Percentiles rank a stretch among this genome's conserved stretches.
These are phyloP conservation scores for Vanrija pseudolonga DNA, from an alignment of 1,284 basidiomycete species.

Conservation along the genomic window DNA sequence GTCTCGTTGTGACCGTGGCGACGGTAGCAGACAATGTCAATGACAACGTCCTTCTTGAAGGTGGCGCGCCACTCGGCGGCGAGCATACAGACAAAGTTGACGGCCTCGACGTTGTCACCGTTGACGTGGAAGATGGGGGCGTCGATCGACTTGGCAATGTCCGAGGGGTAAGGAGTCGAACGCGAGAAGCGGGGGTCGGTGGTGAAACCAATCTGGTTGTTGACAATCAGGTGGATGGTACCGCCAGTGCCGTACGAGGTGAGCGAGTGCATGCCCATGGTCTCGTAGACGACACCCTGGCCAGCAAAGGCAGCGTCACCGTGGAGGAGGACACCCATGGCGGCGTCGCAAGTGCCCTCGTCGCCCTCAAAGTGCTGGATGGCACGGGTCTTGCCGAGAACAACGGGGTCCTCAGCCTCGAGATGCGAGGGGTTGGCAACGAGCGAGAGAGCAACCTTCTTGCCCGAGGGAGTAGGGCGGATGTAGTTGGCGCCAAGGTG, in stretches of 20 bases:
- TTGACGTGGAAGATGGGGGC: constrained; percentile 99
- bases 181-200: constrained; percentile 97
- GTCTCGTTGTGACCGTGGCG: constrained; percentile 99
- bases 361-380: constrained; percentile 95
- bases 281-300: constrained; percentile 98
- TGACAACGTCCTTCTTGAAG: constrained; percentile 98
- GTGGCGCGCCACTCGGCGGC: constrained; percentile 98
- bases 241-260: constrained; percentile 96
- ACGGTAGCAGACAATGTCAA: constrained; percentile 98
- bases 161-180: constrained; percentile 97
- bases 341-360: constrained; percentile 67
- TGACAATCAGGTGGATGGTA: constrained; percentile 97
- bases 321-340: constrained; percentile 93
- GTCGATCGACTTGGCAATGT: constrained; percentile 98
- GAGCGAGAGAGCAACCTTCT: constrained; percentile 94
- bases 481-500: constrained; percentile 99
- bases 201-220: constrained; percentile 99
- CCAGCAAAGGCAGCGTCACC: constrained; percentile 99
- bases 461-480: constrained; percentile 94
- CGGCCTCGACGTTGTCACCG: constrained; percentile 96
- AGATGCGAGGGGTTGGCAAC: constrained; percentile 97
- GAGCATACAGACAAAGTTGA: constrained; percentile 96
- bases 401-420: constrained; percentile 86
- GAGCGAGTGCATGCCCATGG: constrained; percentile 96
- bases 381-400: constrained; percentile 94